Evolutionary conservation across 352 stramenopile species (phyloP).

Genomic region (Sclerospora graminicola): DNA sequence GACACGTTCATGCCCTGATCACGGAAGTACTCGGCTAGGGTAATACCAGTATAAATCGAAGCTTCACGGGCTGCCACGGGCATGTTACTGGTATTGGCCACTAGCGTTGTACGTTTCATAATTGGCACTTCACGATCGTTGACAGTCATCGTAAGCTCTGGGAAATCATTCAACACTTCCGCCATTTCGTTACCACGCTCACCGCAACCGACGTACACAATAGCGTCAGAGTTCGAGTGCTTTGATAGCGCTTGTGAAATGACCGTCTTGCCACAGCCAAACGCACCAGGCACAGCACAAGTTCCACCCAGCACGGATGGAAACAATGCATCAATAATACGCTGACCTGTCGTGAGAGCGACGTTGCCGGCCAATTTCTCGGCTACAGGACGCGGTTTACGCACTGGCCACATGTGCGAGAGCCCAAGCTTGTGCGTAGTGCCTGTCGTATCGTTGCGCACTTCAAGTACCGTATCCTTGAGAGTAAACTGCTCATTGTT

Average conservation of each 20-base stretch:
- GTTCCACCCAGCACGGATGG: slow-evolving; percentile 98
- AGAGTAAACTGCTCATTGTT: slow-evolving; percentile 94
- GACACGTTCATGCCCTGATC: slow-evolving; percentile 98
- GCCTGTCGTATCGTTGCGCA: slow-evolving; percentile 94
- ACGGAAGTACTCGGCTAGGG: slow-evolving; percentile 98
- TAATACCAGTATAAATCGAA: slow-evolving; percentile 99
- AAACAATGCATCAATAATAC: slow-evolving; percentile 99
- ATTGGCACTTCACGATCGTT: slow-evolving; percentile 96
- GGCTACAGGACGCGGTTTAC: slow-evolving; percentile 93
- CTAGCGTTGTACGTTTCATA: slow-evolving; percentile 99
- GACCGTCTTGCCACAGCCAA: slow-evolving; percentile 99
- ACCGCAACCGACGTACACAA: slow-evolving; percentile 99
- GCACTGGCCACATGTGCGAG: slow-evolving; percentile 97
- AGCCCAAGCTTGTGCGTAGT: slow-evolving; percentile 93
- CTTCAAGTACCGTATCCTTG: slow-evolving; percentile 97
- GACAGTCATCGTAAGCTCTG: slow-evolving; percentile 98
- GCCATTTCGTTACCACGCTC: slow-evolving; percentile 99
- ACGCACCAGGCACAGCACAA: slow-evolving; percentile 97
- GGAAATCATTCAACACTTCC: slow-evolving; percentile 98
- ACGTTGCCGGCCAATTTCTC: slow-evolving; percentile 98
- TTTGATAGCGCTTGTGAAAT: slow-evolving; percentile 99
- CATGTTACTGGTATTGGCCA: slow-evolving; percentile 99
- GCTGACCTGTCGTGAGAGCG: slow-evolving; percentile 96
- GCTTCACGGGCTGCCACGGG: slow-evolving; percentile 98
- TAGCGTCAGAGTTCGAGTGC: slow-evolving; percentile 98